Conservation (phyloP, 768 basidiomycete genomes). For the Mycena chlorophos region DNA sequence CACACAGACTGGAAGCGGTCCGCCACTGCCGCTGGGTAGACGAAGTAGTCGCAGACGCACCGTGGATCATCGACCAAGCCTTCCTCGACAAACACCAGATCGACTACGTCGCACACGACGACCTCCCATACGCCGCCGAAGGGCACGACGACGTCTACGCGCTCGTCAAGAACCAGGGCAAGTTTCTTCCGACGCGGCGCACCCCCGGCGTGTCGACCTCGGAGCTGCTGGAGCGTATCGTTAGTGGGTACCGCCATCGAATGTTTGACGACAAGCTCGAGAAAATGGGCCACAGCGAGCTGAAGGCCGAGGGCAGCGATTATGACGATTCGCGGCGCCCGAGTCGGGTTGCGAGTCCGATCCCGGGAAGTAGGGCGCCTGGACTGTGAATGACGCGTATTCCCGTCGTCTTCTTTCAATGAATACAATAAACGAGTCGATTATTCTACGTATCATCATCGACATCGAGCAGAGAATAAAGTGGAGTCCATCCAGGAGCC, state of each 20-base stretch:
- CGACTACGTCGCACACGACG: constrained; percentile 97
- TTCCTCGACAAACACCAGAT: constrained; percentile 87
- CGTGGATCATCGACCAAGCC: constrained; percentile 82
- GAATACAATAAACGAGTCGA: too few relatives aligned
- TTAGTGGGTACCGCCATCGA: constrained; percentile 79
- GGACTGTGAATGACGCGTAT: too few relatives aligned
- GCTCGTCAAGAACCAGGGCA: constrained; percentile 78
- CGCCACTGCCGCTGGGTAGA: constrained; percentile 98
- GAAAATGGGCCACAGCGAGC: constrained; percentile 80
- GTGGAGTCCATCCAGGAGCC: too few relatives aligned
- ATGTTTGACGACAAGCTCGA: constrained; percentile 87
- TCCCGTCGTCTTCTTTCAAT: too few relatives aligned
- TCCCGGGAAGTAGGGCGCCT: neutral
- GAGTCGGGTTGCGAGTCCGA: constrained; percentile 36
- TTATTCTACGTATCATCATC: too few relatives aligned
- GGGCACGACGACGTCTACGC: constrained; percentile 85
- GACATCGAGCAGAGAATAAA: too few relatives aligned
- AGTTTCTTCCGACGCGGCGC: constrained; percentile 92
- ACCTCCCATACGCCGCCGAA: constrained; percentile 79
- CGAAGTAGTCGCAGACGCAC: constrained; percentile 86
- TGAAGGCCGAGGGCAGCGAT: constrained; percentile 64
- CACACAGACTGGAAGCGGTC: constrained; percentile 74
- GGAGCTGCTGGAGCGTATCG: constrained; percentile 88
- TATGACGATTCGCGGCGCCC: constrained; percentile 41
- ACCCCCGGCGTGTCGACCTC: constrained; percentile 96